Percentiles rank a stretch among this genome's conserved stretches.
Conservation (phyloP, 2,329 filamentous ascomycete species). For the Aspergillus sp. region DNA sequence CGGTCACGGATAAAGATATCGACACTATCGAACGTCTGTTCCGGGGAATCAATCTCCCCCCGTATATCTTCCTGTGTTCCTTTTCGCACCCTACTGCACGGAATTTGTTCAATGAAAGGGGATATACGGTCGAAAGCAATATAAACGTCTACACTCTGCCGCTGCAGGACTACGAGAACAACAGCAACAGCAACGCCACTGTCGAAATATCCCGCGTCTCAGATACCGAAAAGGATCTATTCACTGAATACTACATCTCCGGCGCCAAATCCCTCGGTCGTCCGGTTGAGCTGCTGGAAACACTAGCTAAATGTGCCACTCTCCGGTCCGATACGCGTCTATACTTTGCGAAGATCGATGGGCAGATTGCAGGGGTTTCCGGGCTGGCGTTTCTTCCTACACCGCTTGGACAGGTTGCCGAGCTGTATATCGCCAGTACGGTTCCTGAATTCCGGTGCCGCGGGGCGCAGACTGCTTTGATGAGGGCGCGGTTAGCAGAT, state of each 20-base stretch:
- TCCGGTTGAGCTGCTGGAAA: neutral
- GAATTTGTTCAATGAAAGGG: neutral
- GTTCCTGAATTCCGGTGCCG: constrained; percentile 14
- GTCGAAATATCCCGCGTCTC: neutral
- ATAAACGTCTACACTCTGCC: neutral
- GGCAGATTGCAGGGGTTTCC: neutral
- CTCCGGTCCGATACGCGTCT: constrained; percentile 16
- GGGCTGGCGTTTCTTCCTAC: constrained; percentile 19
- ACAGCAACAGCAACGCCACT: neutral
- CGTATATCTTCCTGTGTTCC: neutral
- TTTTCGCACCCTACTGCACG: neutral
- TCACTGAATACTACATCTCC: neutral
- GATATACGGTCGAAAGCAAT: neutral
- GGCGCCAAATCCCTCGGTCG: neutral
- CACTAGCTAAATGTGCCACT: neutral
- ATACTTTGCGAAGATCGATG: constrained; percentile 15
- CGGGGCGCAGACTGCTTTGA: constrained; percentile 17
- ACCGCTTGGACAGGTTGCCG: constrained; percentile 14
- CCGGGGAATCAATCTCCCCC: neutral
- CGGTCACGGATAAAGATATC: constrained; percentile 14
- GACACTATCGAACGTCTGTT: constrained; percentile 7
- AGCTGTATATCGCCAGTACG: constrained; percentile 22
- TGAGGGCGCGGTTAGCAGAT: constrained; percentile 15
- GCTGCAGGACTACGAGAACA: neutral
- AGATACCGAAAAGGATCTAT: neutral